Percentiles rank a stretch among this genome's conserved stretches.
phyloP scores from a whole-genome alignment of 805 yeast species.

The Wickerhamomyces alni region DNA sequence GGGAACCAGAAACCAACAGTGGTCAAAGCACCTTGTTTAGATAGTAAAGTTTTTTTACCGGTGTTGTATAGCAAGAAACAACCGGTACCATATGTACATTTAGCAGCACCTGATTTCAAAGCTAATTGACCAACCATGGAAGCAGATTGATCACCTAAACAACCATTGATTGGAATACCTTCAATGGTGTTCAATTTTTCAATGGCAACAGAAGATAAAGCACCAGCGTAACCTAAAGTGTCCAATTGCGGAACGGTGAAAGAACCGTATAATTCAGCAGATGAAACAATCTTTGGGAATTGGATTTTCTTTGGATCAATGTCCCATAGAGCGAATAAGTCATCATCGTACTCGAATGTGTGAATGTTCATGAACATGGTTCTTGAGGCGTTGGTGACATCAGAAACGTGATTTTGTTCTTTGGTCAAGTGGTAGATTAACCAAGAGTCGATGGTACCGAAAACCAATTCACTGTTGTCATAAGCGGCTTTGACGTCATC shows the following conservation, averaged over 20 bases:
- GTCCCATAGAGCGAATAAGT: slow-evolving; percentile 71
- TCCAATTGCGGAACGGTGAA: slow-evolving; percentile 57
- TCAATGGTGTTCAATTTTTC: slow-evolving; percentile 43
- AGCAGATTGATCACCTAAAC: slow-evolving; percentile 92
- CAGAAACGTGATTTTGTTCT: slow-evolving; percentile 68
- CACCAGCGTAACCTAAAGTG: slow-evolving; percentile 43
- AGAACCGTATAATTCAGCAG: slow-evolving; percentile 72
- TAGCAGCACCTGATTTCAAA: slow-evolving; percentile 75
- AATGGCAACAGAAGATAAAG: slow-evolving; percentile 45
- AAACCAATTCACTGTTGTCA: slow-evolving; percentile 74
- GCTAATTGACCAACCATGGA: slow-evolving; percentile 93
- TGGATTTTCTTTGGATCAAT: slow-evolving; percentile 60
- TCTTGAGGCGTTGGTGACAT: slow-evolving; percentile 87
- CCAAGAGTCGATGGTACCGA: slow-evolving; percentile 96
- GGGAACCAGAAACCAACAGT: slow-evolving; percentile 92
- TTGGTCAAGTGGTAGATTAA: slow-evolving; percentile 75
- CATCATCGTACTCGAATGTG: slow-evolving; percentile 68
- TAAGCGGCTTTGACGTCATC: slow-evolving; percentile 60
- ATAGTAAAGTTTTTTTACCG: slow-evolving; percentile 64
- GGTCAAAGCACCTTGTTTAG: slow-evolving; percentile 78
- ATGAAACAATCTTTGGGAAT: slow-evolving; percentile 73
- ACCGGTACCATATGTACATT: slow-evolving; percentile 96
- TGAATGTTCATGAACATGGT: slow-evolving; percentile 85
- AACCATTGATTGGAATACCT: slow-evolving; percentile 76
- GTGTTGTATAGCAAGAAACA: slow-evolving; percentile 87